Evolutionary conservation across 805 yeast genomes (phyloP), one percentile per base, ranked within the genome.

Genomic region (Vanderwaltozyma yarrowii): DNA sequence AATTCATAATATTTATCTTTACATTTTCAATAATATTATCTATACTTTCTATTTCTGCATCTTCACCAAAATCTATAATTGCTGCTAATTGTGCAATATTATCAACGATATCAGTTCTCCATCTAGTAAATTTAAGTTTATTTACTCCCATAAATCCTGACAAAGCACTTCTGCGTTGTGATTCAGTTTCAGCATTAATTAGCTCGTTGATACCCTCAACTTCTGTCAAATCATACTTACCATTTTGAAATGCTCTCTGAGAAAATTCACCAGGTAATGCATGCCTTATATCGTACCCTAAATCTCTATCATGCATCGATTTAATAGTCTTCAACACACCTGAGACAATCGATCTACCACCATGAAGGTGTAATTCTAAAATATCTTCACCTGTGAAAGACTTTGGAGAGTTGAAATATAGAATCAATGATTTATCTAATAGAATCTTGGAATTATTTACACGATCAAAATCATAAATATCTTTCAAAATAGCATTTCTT

Each of bases 231-330:
- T 92, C 97, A 49, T 85, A 69, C 35, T 80, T 67, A 0, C 88
- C 83, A 56, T 88, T 89, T 39, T 80, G 71, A 52, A 88, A 92
- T 0, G 95, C 96, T 27, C 95, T 69, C 49, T 67, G 69, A 0
- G 96, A 81, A 52, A 92, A 92, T 59, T 92, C 98, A 8, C 98
- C 98, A 7, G 86, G 78, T 51, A 82, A 89, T 0, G 98, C 98
- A 54, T 80, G 78, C 38, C 97, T 56, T 12, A 89, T 74, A 3
- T 66, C 67, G 4, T 41, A 46, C 11, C 52, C 45, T 1, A 50
- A 41, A 0, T 58, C 51, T 0, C 71, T 68, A 5, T 69, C 58
- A 49, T 81, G 82, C 5, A 80, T 46, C 0, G 49, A 38, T 29
- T 67, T 64, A 5, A 92, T 76, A 0, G 94, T 77, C 4, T 63